A percentile compares a stretch with the other conserved stretches of the same genome.
Evolutionary conservation across 2,329 filamentous ascomycete species (phyloP).

Genomic region (Cryphonectria parasitica): DNA sequence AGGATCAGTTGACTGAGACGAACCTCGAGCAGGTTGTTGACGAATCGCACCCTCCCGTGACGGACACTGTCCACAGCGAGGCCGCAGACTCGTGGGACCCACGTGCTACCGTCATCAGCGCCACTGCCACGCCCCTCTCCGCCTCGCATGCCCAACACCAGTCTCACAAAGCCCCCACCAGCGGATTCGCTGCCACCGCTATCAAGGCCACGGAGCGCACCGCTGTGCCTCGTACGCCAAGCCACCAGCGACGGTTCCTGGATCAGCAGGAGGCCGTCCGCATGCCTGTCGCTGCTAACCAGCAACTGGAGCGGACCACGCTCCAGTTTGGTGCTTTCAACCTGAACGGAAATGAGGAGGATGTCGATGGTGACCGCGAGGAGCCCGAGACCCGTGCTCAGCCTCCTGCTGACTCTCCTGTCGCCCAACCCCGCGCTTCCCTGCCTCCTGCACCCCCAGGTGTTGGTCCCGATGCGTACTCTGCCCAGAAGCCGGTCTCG

Average conservation of each 20-base stretch:
- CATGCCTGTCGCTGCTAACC: conserved; percentile 82
- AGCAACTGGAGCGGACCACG: conserved; percentile 87
- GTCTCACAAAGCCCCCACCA: conserved; percentile 62
- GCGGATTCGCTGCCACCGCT: conserved; percentile 79
- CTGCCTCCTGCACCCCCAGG: conserved; percentile 72
- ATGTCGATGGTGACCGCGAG: conserved; percentile 93
- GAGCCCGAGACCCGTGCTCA: conserved; percentile 93
- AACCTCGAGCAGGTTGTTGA: conserved; percentile 93
- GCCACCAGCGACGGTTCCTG: conserved; percentile 82
- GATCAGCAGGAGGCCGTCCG: conserved; percentile 98
- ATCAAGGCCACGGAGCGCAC: conserved; percentile 73
- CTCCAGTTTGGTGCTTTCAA: conserved; percentile 98
- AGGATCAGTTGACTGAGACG: conserved; percentile 84
- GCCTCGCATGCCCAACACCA: conserved; percentile 66
- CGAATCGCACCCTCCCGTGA: conserved; percentile 74
- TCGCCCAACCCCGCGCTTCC: conserved; percentile 81
- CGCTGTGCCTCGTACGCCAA: conserved; percentile 67
- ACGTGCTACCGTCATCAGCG: conserved; percentile 60
- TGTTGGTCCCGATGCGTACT: conserved; percentile 58
- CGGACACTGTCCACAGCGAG: conserved; percentile 86
- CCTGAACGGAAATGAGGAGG: conserved; percentile 79
- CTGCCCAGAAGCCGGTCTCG: conserved; percentile 58
- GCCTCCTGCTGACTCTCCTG: conserved; percentile 89
- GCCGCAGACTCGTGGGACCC: conserved; percentile 84
- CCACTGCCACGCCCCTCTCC: conserved; percentile 69